phyloP scores from a whole-genome alignment of 129 eudicot species.

The Arctium lappa region DNA sequence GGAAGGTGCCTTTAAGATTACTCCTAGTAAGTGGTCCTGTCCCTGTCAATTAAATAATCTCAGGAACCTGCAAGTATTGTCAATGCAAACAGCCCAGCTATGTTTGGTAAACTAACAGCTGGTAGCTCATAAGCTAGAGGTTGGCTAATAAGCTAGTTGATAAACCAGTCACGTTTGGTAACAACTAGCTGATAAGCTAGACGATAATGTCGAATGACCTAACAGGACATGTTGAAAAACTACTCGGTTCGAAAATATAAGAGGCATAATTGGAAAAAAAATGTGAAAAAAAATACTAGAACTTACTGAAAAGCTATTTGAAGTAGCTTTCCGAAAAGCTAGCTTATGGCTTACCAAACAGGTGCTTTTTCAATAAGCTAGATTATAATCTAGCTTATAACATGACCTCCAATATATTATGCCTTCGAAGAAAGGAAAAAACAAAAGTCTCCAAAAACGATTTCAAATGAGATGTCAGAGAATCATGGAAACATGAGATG shows the following conservation, averaged over 20 bases:
- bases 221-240: neutral
- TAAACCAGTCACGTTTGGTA: too few relatives aligned
- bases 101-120: neutral
- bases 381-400: neutral
- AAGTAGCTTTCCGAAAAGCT: neutral
- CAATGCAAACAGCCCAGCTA: neutral
- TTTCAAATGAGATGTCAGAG: neutral
- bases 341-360: neutral
- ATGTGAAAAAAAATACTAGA: neutral
- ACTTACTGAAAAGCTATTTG: neutral
- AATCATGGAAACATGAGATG: neutral
- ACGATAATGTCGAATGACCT: neutral
- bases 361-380: neutral
- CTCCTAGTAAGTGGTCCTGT: slow-evolving; percentile 95
- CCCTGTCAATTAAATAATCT: slow-evolving; percentile 41
- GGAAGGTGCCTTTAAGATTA: slow-evolving; percentile 69
- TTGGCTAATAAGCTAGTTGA: too few relatives aligned
- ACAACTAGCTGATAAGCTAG: neutral
- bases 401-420: neutral
- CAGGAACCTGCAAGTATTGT: neutral
- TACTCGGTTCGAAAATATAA: neutral
- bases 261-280: neutral
- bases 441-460: neutral
- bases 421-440: neutral
- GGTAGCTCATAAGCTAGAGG: neutral